Evolutionary conservation across 768 basidiomycete species (phyloP).

Genomic region (Macrolepiota albuminosa): DNA sequence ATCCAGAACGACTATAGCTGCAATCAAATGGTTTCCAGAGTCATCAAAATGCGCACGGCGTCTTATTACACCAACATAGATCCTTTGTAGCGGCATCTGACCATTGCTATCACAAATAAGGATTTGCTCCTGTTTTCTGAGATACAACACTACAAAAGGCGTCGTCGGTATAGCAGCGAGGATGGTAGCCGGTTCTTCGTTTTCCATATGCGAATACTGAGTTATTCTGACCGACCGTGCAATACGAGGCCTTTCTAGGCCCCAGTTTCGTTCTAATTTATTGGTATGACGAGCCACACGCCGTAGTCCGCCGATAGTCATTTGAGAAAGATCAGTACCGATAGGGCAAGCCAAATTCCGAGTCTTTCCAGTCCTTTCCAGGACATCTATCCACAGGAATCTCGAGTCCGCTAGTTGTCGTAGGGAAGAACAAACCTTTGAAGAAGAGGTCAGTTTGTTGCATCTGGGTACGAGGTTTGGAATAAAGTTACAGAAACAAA

Average conservation of each 20-base stretch:
- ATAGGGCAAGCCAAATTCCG: not conserved
- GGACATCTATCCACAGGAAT: not conserved
- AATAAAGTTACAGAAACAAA: conserved; percentile 6
- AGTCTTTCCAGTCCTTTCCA: not conserved
- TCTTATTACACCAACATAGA: not conserved
- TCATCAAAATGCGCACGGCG: not conserved
- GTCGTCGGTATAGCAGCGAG: not conserved
- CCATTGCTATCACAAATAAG: not conserved
- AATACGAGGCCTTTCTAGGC: not conserved
- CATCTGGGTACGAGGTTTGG: not conserved
- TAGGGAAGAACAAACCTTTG: conserved; percentile 14
- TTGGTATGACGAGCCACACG: conserved; percentile 1
- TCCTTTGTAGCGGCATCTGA: not conserved
- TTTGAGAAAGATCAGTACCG: not conserved
- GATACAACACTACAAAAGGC: not conserved
- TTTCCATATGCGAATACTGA: not conserved
- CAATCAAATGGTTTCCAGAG: not conserved
- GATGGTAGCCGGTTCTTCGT: not conserved
- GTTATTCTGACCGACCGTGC: not conserved
- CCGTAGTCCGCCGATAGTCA: not conserved
- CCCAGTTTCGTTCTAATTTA: not conserved
- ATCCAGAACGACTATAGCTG: not conserved
- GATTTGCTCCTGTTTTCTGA: not conserved
- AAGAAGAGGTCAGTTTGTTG: not conserved
- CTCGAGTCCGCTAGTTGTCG: conserved; percentile 7